Evolutionary conservation across 176 grass and related monocot genomes (phyloP), one percentile per base, ranked within the genome.

Genomic region (Metroxylon sagu): DNA sequence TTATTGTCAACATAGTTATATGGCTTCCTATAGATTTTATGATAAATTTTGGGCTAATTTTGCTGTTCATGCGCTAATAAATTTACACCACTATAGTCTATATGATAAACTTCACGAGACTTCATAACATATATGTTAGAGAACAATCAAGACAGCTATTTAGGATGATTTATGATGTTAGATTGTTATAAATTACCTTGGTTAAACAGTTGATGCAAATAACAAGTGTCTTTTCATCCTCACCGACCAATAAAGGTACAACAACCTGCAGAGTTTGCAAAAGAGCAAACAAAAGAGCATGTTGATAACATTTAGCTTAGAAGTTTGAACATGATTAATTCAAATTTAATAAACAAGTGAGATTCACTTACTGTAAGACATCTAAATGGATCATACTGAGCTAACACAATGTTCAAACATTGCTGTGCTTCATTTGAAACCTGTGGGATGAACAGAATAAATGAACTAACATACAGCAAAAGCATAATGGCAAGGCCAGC

Each of bases 181-280:
- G 14, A 4, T 16, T 48, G 7, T 49, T 29, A 25, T 68, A 8
- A 31, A 54, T 27, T 83, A 98, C 93, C 93, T 98, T 98, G 69
- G 93, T 98, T 74, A 98, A 89, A 83, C 79, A 98, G 76, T 89
- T 98, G 78, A 98, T 92, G 68, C 87, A 86, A 57, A 92, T 78
- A 61, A 98, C 88, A 59, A 98, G 87, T 49, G 82, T 92, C 85
- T 88, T 98, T 77, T 98, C 93, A 76, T 92, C 93, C 28, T 98
- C 88, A 81, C 67, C 78, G 69, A 98, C 88, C 70, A 98, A 78
- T 62, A 92, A 73, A 76, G 93, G 93, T 56, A 83, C 88, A 59
- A 98, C 62, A 50, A 92, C 84, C 93, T 98, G 88, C 56, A 80
- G 56, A 26, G 66, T 19, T 68, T 71, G 25, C 70, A 78, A 76